Evolutionary conservation across 2,329 filamentous ascomycete genomes (phyloP).

Genomic region (Bipolaris sorokiniana): DNA sequence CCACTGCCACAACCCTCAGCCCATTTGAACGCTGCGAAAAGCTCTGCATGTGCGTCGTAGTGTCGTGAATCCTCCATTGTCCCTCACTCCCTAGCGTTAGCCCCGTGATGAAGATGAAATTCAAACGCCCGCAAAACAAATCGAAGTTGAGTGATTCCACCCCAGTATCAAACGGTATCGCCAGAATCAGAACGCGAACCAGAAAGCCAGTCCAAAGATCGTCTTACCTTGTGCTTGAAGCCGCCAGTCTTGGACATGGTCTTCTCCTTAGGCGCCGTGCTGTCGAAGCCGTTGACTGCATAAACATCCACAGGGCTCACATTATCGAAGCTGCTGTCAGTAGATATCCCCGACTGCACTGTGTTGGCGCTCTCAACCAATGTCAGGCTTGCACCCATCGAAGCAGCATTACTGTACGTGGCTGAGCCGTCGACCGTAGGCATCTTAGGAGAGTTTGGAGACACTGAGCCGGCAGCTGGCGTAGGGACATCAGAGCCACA

Average conservation of each 20-base stretch:
- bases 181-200: conserved; percentile 13
- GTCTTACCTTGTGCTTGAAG: conserved; percentile 25
- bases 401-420: conserved; percentile 90
- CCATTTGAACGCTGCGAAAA: not conserved
- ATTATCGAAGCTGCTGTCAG: conserved; percentile 21
- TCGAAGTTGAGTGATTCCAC: not conserved
- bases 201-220: conserved; percentile 21
- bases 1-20: not conserved
- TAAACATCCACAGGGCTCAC: conserved; percentile 3
- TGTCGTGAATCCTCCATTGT: not conserved
- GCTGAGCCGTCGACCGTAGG: conserved; percentile 84
- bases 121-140: not conserved
- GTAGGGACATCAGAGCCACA: conserved; percentile 20
- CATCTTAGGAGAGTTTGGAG: conserved; percentile 2
- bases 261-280: not conserved
- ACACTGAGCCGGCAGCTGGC: conserved; percentile 44
- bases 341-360: conserved; percentile 11
- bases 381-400: conserved; percentile 87
- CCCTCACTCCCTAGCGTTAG: conserved; percentile 16
- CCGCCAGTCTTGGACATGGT: conserved; percentile 1
- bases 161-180: conserved; percentile 11
- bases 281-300: not conserved
- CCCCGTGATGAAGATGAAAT: conserved; percentile 2
- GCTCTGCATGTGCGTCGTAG: not conserved
- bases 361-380: conserved; percentile 74